These are phyloP conservation scores for Leccinum uliginosum DNA, from an alignment of 768 basidiomycete genomes.

Conservation along the genomic window DNA sequence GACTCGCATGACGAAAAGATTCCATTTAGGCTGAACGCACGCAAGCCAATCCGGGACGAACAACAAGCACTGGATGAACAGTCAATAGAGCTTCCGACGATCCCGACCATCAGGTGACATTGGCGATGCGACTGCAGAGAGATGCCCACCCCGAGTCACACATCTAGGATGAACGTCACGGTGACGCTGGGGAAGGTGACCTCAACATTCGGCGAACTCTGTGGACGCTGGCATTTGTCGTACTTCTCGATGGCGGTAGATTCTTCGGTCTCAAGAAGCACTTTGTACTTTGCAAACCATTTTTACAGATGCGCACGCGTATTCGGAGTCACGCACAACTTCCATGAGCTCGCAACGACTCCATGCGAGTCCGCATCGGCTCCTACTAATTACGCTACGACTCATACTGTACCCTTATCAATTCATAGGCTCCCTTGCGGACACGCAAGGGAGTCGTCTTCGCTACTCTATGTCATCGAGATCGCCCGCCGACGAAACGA, in stretches of 20 bases:
- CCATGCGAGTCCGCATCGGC: no score
- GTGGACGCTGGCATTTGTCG: neutral
- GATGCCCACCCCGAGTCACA: neutral
- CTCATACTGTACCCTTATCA: no score
- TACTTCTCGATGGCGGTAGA: no score
- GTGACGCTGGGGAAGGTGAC: neutral
- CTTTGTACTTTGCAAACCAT: no score
- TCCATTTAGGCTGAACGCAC: conserved; percentile 12
- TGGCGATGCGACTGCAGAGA: neutral
- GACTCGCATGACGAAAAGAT: neutral
- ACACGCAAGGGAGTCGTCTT: no score
- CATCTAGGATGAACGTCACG: neutral
- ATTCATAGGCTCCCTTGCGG: no score
- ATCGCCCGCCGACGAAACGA: no score
- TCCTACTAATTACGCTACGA: no score
- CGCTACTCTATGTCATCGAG: no score
- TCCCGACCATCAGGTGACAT: neutral
- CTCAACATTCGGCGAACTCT: neutral
- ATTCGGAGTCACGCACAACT: no score
- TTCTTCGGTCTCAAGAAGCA: neutral
- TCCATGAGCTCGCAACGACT: no score
- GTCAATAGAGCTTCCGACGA: neutral
- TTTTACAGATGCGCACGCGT: no score
- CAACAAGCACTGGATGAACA: neutral
- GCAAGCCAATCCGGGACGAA: conserved; percentile 17